A percentile compares a stretch with the other conserved stretches of the same genome.
Evolutionary conservation across 2,329 filamentous ascomycete species (phyloP).

Genomic region (Paramyrothecium roridum): DNA sequence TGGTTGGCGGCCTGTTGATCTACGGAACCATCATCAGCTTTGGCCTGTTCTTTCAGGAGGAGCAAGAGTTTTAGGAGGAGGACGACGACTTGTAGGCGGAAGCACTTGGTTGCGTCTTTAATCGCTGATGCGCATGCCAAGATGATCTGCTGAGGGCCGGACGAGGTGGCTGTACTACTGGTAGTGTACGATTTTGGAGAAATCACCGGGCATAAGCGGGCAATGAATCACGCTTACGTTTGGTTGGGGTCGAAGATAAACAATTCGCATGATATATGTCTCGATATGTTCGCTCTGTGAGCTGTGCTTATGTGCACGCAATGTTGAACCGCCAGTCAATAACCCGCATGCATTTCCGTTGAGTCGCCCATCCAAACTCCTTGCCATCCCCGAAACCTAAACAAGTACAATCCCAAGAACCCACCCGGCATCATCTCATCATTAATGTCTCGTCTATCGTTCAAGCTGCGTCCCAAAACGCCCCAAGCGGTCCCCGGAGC

Average conservation of each 20-base stretch:
- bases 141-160: no score
- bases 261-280: neutral
- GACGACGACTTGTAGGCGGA: no score
- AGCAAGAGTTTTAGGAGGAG: slow-evolving; percentile 96
- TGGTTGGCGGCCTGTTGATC: slow-evolving; percentile 87
- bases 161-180: neutral
- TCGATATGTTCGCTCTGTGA: neutral
- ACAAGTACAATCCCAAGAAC: slow-evolving; percentile 4
- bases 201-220: neutral
- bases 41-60: slow-evolving; percentile 96
- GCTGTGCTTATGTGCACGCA: neutral
- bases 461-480: slow-evolving; percentile 38
- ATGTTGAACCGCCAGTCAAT: neutral
- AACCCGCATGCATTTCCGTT: slow-evolving; percentile 21
- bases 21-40: slow-evolving; percentile 99
- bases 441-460: neutral
- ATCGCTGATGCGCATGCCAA: no score
- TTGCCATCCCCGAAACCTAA: slow-evolving; percentile 7
- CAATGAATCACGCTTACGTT: neutral
- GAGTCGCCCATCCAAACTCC: slow-evolving; percentile 20
- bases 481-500: slow-evolving; percentile 54
- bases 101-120: neutral
- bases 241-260: neutral
- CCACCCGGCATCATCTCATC: slow-evolving; percentile 5
- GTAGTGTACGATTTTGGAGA: neutral